These are phyloP conservation scores for Gaultheria prostrata DNA, from an alignment of 148 eudicot species.

Conservation along the genomic window DNA sequence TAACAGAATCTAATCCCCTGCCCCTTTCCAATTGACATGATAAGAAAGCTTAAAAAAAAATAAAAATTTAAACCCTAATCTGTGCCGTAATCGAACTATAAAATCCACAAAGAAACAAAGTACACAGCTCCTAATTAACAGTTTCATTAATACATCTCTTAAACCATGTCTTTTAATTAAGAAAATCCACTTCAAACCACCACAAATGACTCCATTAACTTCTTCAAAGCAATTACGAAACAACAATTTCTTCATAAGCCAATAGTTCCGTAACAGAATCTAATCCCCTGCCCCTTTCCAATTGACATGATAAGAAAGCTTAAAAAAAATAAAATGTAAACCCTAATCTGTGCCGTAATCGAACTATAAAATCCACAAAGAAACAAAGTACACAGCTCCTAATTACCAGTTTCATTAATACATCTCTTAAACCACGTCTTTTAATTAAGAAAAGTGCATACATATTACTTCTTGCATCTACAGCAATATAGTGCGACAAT, in stretches of 20 bases:
- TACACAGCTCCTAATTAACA: neutral
- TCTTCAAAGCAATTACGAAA: neutral
- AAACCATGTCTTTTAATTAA: neutral
- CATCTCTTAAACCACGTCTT: neutral
- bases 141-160: neutral
- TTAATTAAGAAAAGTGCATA: neutral
- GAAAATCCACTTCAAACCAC: conserved; percentile 4
- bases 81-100: neutral
- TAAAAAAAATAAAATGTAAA: neutral
- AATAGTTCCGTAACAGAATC: neutral
- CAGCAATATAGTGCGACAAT: neutral
- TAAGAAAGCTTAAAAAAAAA: neutral
- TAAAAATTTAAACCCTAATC: neutral
- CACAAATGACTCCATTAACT: neutral
- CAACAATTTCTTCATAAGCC: neutral
- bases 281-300: neutral
- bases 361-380: neutral
- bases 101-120: neutral
- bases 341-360: neutral
- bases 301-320: neutral
- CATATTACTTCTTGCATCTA: neutral
- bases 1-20: neutral
- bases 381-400: neutral
- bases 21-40: neutral
- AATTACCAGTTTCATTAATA: neutral